Evolutionary conservation across 2,329 filamentous ascomycete genomes (phyloP), one percentile per base, ranked within the genome.

Genomic region (Decorospora gaudefroyi): DNA sequence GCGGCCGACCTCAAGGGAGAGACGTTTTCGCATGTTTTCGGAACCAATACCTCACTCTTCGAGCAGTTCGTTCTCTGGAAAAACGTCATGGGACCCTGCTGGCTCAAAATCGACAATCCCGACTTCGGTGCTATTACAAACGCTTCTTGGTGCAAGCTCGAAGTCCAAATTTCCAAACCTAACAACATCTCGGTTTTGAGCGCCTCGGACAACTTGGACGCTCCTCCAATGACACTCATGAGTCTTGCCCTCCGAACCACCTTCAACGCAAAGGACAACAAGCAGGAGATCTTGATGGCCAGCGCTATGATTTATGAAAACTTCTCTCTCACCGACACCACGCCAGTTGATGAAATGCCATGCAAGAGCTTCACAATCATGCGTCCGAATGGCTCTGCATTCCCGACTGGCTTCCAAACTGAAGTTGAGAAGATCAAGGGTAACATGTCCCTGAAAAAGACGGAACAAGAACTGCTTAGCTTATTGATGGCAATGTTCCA

Each of bases 21-120:
- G 68, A 97, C 93, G 0, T 99, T 92, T 66, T 96, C 92, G 1
- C 88, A 89, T 55, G 86, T 96, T 16, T 99, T 99, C 58, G 93
- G 95, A 18, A 87, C 87, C 43, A 96, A 93, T 69, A 99, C 93
- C 0, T 84, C 89, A 1, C 78, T 99, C 0, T 99, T 99, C 60
- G 93, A 99, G 72, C 93, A 99, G 61, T 99, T 99, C 65, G 93
- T 99, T 13, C 79, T 99, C 4, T 96, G 91, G 88, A 97, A 96
- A 74, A 95, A 96, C 65, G 88, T 99, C 59, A 99, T 96, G 92
- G 93, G 93, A 1, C 93, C 93, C 19, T 97, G 93, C 69, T 99
- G 93, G 93, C 80, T 99, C 31, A 91, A 86, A 65, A 93, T 99
- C 42, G 81, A 90, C 55, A 86, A 87, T 55, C 88, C 88, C 19